Evolutionary conservation across 2,329 filamentous ascomycete genomes (phyloP).

Genomic region (Sarocladium oryzae): DNA sequence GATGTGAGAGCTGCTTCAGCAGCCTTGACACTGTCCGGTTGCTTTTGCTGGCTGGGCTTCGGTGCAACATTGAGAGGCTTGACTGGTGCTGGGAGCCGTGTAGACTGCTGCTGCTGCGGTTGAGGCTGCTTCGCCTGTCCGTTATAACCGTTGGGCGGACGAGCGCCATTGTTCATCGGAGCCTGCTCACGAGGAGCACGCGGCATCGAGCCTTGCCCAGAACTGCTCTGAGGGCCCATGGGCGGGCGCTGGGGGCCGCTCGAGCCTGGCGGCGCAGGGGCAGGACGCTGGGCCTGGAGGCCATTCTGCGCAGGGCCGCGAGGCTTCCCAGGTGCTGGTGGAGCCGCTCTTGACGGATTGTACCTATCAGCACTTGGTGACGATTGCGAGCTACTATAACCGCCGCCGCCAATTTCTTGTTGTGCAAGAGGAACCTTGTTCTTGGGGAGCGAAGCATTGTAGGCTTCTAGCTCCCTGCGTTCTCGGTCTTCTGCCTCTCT

Average conservation of each 20-base stretch:
- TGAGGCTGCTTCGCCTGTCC: constrained; percentile 22
- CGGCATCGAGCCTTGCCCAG: constrained; percentile 39
- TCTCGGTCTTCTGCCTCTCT: constrained; percentile 58
- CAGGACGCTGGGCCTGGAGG: constrained; percentile 69
- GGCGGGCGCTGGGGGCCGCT: constrained; percentile 38
- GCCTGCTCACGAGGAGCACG: constrained; percentile 31
- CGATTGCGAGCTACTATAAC: constrained; percentile 44
- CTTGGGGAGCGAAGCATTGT: constrained; percentile 85
- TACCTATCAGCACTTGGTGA: constrained; percentile 52
- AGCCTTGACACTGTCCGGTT: constrained; percentile 70
- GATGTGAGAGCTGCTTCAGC: constrained; percentile 84
- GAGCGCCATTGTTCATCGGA: constrained; percentile 42
- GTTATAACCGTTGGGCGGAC: constrained; percentile 16
- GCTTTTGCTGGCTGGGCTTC: constrained; percentile 50
- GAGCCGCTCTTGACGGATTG: constrained; percentile 79
- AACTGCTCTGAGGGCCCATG: constrained; percentile 43
- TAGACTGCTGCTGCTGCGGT: constrained; percentile 39
- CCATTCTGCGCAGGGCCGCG: constrained; percentile 47
- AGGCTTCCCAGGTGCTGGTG: constrained; percentile 61
- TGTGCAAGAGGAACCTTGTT: constrained; percentile 74
- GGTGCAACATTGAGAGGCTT: constrained; percentile 74
- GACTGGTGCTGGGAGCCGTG: constrained; percentile 54
- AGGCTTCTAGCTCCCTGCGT: constrained; percentile 73
- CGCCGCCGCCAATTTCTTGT: constrained; percentile 77
- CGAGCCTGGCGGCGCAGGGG: constrained; percentile 60